Evolutionary conservation across 345 rosid genomes (phyloP).

Genomic region (Salix arbutifolia): DNA sequence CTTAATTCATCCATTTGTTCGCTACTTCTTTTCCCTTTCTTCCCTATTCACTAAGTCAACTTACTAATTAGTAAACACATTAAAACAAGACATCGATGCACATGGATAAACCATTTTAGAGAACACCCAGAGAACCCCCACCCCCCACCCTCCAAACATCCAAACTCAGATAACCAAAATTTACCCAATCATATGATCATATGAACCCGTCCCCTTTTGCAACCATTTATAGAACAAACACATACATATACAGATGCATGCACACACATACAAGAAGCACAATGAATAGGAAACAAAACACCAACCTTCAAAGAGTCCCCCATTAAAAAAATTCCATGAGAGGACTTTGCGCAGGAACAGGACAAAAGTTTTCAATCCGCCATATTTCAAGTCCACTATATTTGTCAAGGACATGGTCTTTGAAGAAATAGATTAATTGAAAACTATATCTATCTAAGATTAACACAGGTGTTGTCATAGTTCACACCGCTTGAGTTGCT

Average conservation of each 20-base stretch:
- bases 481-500: too few species aligned
- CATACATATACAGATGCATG: background rate
- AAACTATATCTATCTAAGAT: background rate
- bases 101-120: background rate
- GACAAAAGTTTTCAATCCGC: slow-evolving; percentile 89
- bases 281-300: slow-evolving; percentile 6
- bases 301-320: slow-evolving; percentile 95
- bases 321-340: slow-evolving; percentile 80
- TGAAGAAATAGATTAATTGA: background rate
- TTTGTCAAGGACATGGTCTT: background rate
- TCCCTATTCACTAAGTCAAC: background rate
- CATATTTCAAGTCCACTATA: slow-evolving; percentile 88
- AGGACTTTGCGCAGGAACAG: slow-evolving; percentile 59
- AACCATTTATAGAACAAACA: background rate
- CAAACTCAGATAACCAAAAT: background rate
- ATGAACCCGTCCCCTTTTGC: background rate
- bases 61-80: background rate
- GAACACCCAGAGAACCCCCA: background rate
- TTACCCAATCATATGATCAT: background rate
- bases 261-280: background rate
- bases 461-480: background rate
- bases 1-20: background rate
- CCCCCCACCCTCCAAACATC: background rate
- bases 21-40: background rate
- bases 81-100: background rate